These are phyloP conservation scores for Protomyces lactucae-debilis DNA, from an alignment of 1,139 yeast species.

Conservation along the genomic window DNA sequence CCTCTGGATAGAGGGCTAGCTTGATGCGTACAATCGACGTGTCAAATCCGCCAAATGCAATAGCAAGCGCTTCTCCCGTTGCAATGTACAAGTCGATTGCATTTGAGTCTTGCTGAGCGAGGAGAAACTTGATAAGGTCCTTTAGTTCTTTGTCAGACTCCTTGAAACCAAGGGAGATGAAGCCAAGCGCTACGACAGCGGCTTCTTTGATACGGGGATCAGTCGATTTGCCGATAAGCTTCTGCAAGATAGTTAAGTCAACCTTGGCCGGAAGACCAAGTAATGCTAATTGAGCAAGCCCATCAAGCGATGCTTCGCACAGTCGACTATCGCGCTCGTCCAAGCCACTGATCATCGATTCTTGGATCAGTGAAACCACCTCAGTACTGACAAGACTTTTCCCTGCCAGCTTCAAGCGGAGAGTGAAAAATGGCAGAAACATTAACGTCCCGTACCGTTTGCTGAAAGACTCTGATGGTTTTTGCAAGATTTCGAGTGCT, in stretches of 20 bases:
- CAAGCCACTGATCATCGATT: neutral
- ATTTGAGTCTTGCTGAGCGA: neutral
- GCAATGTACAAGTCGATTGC: constrained; percentile 45
- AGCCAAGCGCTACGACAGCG: neutral
- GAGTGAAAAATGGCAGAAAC: neutral
- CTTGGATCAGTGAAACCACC: neutral
- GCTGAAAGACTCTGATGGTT: neutral
- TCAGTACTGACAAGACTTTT: neutral
- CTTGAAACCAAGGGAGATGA: neutral
- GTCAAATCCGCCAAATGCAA: constrained; percentile 71
- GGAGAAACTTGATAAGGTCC: neutral
- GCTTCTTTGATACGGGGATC: neutral
- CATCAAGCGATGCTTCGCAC: neutral
- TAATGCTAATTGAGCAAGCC: neutral
- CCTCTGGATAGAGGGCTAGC: constrained; percentile 46
- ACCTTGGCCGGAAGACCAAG: neutral
- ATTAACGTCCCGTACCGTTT: neutral
- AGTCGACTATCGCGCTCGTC: neutral
- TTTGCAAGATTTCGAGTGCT: neutral
- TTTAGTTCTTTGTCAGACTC: neutral
- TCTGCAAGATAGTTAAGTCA: neutral
- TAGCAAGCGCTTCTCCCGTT: constrained; percentile 76
- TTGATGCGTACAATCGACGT: constrained; percentile 53
- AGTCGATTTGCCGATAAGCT: neutral
- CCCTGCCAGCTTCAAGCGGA: neutral